Evolutionary conservation across 345 rosid genomes (phyloP), one percentile per base, ranked within the genome.

Genomic region (Salix purpurea): DNA sequence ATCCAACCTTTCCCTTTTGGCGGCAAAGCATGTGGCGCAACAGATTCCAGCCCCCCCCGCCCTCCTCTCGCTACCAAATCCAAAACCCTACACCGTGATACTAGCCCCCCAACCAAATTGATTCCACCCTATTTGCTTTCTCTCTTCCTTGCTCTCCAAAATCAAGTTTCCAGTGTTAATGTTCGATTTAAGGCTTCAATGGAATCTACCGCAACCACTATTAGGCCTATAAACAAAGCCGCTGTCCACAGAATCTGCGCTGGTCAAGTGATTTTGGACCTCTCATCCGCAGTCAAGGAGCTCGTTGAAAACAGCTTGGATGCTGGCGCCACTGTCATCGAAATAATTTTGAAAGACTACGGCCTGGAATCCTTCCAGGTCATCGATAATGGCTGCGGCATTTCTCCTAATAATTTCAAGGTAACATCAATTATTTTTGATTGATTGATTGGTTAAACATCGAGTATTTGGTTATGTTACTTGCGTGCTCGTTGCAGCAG

Each of bases 281-380:
- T 95, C 76, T 80, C 94, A 10, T 90, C 97, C 7, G 99, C 99
- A 70, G 90, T 96, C 44, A 96, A 96, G 90, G 99, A 96, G 89
- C 89, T 96, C 23, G 94, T 96, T 16, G 99, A 96, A 82, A 96
- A 96, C 85, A 93, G 99, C 86, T 82, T 96, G 82, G 99, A 96
- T 82, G 95, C 99, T 19, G 97, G 97, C 18, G 98, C 98, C 68
- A 90, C 98, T 72, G 80, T 84, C 84, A 79, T 96, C 65, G 98
- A 96, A 83, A 83, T 96, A 66, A 81, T 88, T 72, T 88, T 96
- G 79, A 91, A 92, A 69, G 98, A 90, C 30, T 85, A 89, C 66
- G 99, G 99, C 11, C 85, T 80, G 77, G 98, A 96, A 72, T 85
- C 85, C 68, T 93, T 94, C 82, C 97, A 93, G 88, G 99, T 96